phyloP scores from a whole-genome alignment of 805 yeast genomes.

The Wickerhamomyces bovis region DNA sequence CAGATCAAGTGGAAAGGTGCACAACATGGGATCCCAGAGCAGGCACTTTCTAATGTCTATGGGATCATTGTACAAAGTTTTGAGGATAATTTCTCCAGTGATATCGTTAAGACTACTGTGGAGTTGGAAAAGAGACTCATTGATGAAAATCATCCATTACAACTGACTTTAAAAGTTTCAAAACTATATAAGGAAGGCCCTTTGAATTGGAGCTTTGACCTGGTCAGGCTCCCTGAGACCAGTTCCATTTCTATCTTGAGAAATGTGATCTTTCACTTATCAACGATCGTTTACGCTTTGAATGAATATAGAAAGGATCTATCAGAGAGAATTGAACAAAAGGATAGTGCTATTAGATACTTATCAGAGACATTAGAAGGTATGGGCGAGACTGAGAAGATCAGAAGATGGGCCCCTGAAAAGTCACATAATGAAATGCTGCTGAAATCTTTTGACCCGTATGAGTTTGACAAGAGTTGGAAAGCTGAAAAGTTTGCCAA shows the following conservation, averaged over 20 bases:
- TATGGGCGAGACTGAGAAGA: constrained; percentile 15
- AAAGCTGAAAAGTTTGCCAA: constrained; percentile 6
- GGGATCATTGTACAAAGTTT: constrained; percentile 9
- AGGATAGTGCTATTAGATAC: constrained; percentile 28
- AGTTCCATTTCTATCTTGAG: constrained; percentile 18
- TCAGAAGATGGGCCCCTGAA: constrained; percentile 29
- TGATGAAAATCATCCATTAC: constrained; percentile 16
- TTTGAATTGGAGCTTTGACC: constrained; percentile 20
- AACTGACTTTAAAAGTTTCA: constrained; percentile 11
- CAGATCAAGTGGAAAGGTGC: constrained; percentile 13
- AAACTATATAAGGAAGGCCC: constrained; percentile 6
- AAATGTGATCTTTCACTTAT: constrained; percentile 16
- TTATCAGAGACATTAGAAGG: constrained; percentile 25
- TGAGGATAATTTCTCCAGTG: constrained; percentile 9
- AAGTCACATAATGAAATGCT: constrained; percentile 24
- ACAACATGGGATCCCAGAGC: constrained; percentile 12
- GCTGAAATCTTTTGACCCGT: constrained; percentile 15
- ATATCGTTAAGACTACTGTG: constrained; percentile 3
- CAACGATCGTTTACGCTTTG: constrained; percentile 16
- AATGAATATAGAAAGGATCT: constrained; percentile 17
- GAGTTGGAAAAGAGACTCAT: constrained; percentile 8
- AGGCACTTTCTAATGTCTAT: constrained; percentile 6
- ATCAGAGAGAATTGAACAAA: constrained; percentile 17
- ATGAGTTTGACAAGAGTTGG: constrained; percentile 16
- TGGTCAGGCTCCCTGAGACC: constrained; percentile 17